Evolutionary conservation across 768 basidiomycete species (phyloP).

Genomic region (Pleurotus ostreatus): DNA sequence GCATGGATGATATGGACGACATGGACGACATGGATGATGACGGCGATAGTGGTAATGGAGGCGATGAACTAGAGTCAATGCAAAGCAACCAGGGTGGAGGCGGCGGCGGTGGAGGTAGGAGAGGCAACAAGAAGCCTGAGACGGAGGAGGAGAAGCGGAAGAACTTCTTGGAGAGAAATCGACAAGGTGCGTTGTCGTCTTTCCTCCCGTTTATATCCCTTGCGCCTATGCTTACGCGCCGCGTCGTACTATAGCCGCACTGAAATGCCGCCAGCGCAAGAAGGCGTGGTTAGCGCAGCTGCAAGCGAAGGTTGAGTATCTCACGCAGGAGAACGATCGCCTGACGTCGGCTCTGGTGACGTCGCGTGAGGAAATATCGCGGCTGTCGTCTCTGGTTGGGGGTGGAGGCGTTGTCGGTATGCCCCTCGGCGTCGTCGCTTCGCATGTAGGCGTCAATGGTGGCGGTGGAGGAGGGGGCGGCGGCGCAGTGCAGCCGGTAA

Average conservation of each 20-base stretch:
- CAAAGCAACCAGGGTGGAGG: slow-evolving; percentile 11
- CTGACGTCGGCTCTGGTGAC: slow-evolving; percentile 82
- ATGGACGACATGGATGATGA: slow-evolving; percentile 34
- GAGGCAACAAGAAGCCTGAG: slow-evolving; percentile 70
- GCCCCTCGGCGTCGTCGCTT: slow-evolving; percentile 23
- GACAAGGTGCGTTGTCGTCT: slow-evolving; percentile 71
- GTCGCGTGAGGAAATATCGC: slow-evolving; percentile 88
- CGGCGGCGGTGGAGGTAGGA: slow-evolving; percentile 11
- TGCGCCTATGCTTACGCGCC: neutral
- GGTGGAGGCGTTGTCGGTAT: slow-evolving; percentile 48
- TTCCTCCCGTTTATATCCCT: slow-evolving; percentile 5
- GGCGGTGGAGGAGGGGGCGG: slow-evolving; percentile 13
- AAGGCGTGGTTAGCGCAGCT: slow-evolving; percentile 95
- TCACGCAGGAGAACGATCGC: slow-evolving; percentile 93
- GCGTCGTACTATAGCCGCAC: slow-evolving; percentile 60
- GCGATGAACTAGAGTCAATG: slow-evolving; percentile 19
- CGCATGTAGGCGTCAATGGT: slow-evolving; percentile 13
- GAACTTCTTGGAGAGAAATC: slow-evolving; percentile 95
- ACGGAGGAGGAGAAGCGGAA: slow-evolving; percentile 97
- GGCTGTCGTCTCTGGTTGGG: slow-evolving; percentile 71
- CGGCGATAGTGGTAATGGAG: slow-evolving; percentile 35
- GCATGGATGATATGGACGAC: slow-evolving; percentile 25
- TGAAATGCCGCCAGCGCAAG: slow-evolving; percentile 98
- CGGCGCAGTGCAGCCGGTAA: slow-evolving; percentile 36
- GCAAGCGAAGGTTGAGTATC: slow-evolving; percentile 90